Evolutionary conservation across 257 asterid genomes (phyloP).

Genomic region (Marsdenia floribunda): DNA sequence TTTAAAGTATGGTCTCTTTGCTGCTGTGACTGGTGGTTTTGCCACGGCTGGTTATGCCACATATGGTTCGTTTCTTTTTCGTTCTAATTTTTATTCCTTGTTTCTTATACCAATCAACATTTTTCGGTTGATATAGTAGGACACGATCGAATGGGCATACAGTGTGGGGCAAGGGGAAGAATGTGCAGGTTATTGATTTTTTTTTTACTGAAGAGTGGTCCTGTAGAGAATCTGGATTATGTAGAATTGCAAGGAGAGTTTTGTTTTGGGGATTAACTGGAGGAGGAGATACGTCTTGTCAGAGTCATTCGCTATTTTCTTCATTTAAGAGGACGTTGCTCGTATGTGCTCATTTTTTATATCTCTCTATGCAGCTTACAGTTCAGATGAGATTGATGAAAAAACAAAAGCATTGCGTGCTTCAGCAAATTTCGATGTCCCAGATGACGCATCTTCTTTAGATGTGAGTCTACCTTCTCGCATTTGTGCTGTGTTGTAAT

Average conservation of each 20-base stretch:
- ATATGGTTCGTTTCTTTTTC: constrained; percentile 41
- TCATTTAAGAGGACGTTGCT: background rate
- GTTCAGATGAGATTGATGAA: constrained; percentile 62
- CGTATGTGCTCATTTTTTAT: background rate
- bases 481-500: background rate
- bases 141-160: background rate
- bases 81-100: background rate
- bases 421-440: constrained; percentile 34
- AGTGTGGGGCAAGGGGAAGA: background rate
- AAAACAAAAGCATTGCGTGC: constrained; percentile 55
- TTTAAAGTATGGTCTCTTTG: constrained; percentile 44
- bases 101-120: background rate
- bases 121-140: background rate
- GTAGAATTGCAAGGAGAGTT: background rate
- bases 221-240: background rate
- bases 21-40: constrained; percentile 54
- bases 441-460: constrained; percentile 49
- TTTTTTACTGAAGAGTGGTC: background rate
- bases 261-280: background rate
- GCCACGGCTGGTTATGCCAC: constrained; percentile 70
- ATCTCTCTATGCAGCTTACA: constrained; percentile 48
- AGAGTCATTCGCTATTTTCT: background rate
- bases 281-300: background rate
- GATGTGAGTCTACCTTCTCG: constrained; percentile 41
- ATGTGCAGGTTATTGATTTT: background rate